These are phyloP conservation scores for Scutellaria barbata DNA, from an alignment of 257 asterid genomes.

Conservation along the genomic window DNA sequence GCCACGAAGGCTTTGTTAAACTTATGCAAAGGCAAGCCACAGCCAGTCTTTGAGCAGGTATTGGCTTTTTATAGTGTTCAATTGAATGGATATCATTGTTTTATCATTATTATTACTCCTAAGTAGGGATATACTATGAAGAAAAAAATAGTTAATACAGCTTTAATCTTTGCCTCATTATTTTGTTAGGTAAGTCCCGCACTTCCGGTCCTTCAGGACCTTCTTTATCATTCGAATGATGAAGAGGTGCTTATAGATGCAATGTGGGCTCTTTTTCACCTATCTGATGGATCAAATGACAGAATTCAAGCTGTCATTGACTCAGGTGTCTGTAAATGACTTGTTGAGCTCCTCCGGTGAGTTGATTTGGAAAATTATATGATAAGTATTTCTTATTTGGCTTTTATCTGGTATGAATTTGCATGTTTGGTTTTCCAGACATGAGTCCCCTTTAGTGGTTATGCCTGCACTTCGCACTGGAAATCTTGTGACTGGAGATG, in stretches of 20 bases:
- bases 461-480: conserved; percentile 94
- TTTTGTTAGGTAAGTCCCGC: conserved; percentile 75
- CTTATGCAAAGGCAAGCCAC: conserved; percentile 98
- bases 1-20: conserved; percentile 97
- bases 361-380: conserved; percentile 29
- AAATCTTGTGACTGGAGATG: conserved; percentile 94
- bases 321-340: conserved; percentile 81
- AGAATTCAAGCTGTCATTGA: conserved; percentile 94
- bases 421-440: conserved; percentile 50
- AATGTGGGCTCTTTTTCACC: conserved; percentile 96
- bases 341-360: conserved; percentile 85
- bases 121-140: too few species aligned
- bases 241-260: conserved; percentile 98
- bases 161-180: not conserved
- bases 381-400: too few species aligned
- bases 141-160: too few species aligned
- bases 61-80: conserved; percentile 17
- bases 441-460: conserved; percentile 90
- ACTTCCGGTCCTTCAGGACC: conserved; percentile 82
- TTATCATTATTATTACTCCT: conserved; percentile 17
- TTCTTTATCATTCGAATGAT: conserved; percentile 65
- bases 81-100: not conserved
- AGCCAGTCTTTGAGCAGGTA: conserved; percentile 95
- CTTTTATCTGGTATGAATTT: conserved; percentile 6
- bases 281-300: conserved; percentile 91